A percentile compares a stretch with the other conserved stretches of the same genome.
phyloP scores from a whole-genome alignment of 345 rosid species.

The Populus deltoides region DNA sequence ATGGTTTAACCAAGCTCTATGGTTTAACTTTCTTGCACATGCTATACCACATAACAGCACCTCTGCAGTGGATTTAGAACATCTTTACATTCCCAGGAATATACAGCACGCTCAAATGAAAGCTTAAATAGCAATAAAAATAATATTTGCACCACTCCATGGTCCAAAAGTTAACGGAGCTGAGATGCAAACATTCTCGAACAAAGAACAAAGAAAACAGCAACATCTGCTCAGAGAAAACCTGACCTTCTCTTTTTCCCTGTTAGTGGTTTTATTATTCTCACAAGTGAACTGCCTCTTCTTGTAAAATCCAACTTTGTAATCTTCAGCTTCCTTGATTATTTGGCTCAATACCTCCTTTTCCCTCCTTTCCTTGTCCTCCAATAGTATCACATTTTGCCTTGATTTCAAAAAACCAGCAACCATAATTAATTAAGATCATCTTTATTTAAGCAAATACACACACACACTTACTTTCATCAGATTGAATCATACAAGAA shows the following conservation, averaged over 20 bases:
- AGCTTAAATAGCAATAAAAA: not conserved
- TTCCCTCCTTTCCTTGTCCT: slow-evolving; percentile 80
- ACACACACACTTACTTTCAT: not conserved
- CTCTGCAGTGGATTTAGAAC: not conserved
- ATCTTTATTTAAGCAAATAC: not conserved
- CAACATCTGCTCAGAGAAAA: not conserved
- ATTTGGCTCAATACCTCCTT: slow-evolving; percentile 56
- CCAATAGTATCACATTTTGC: slow-evolving; percentile 58
- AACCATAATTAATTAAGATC: slow-evolving; percentile 6
- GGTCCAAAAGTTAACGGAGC: not conserved
- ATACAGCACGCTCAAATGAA: not conserved
- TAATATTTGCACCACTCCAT: not conserved
- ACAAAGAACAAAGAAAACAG: not conserved
- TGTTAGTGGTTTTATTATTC: slow-evolving; percentile 54
- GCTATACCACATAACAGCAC: not conserved
- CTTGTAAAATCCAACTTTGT: slow-evolving; percentile 55
- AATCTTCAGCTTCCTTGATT: slow-evolving; percentile 61
- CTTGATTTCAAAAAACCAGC: slow-evolving; percentile 24
- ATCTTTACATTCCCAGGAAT: not conserved
- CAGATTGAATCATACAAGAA: not conserved
- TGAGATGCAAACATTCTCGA: not conserved
- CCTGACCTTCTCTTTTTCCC: slow-evolving; percentile 78
- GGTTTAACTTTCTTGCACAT: not conserved
- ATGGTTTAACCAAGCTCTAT: not conserved
- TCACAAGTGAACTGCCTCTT: slow-evolving; percentile 56